A percentile compares a stretch with the other conserved stretches of the same genome.
Evolutionary conservation across 225 moss, liverwort and hornwort species (phyloP).

Genomic region (Bryoerythrophyllum caledonicum): DNA sequence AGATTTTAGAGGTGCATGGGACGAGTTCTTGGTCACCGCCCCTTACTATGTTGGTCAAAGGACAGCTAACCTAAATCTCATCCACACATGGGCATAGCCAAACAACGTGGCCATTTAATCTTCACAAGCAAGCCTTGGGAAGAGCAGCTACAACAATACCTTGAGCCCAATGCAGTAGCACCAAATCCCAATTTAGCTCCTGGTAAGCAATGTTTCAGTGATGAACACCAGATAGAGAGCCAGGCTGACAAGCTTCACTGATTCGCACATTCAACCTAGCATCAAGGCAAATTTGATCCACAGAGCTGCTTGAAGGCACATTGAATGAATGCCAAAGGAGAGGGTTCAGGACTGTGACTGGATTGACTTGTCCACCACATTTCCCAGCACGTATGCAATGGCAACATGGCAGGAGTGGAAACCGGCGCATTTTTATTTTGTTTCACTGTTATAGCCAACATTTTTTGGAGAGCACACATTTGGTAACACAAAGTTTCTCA

Average conservation of each 20-base stretch:
- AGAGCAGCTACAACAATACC: not conserved
- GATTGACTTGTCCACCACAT: not conserved
- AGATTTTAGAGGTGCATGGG: no score
- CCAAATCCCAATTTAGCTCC: conserved; percentile 22
- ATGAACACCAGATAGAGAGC: not conserved
- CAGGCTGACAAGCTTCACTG: not conserved
- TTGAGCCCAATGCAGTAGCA: not conserved
- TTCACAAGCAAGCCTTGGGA: not conserved
- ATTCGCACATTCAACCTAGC: not conserved
- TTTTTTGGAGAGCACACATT: no score
- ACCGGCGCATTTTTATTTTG: no score
- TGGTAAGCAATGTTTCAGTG: not conserved
- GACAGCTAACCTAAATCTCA: not conserved
- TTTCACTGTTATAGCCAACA: no score
- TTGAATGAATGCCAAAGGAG: not conserved
- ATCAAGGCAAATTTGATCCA: not conserved
- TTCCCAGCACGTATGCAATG: no score
- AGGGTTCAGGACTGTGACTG: not conserved
- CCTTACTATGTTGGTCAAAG: no score
- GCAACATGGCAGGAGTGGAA: no score
- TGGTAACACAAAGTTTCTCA: no score
- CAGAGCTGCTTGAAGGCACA: not conserved
- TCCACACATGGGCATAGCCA: not conserved
- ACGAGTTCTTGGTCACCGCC: no score
- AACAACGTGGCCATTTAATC: not conserved